A percentile compares a stretch with the other conserved stretches of the same genome.
phyloP scores from a whole-genome alignment of 2,329 filamentous ascomycete species.

The Cladosporium sp. region DNA sequence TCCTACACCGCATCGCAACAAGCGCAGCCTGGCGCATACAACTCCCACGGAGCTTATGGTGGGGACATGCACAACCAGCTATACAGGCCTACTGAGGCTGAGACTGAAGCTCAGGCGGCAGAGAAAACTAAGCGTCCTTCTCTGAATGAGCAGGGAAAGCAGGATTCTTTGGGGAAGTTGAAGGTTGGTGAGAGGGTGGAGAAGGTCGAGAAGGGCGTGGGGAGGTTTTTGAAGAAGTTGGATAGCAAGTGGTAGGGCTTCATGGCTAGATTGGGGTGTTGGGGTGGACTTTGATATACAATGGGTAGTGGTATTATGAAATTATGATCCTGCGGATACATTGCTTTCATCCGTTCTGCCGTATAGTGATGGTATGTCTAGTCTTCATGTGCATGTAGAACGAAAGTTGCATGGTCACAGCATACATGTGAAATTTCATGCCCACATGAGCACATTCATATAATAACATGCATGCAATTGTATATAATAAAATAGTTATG shows the following conservation, averaged over 20 bases:
- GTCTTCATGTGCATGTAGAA: no score
- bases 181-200: conserved; percentile 61
- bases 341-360: no score
- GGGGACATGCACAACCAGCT: conserved; percentile 59
- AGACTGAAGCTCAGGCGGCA: neutral
- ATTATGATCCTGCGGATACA: no score
- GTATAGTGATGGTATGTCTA: no score
- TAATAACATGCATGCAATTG: no score
- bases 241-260: conserved; percentile 45
- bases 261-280: no score
- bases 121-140: neutral
- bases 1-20: conserved; percentile 36
- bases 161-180: conserved; percentile 12
- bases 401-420: no score
- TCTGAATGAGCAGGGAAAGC: neutral
- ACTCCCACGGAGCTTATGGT: conserved; percentile 40
- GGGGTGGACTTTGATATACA: no score
- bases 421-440: no score
- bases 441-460: no score
- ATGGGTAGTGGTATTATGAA: no score
- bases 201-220: conserved; percentile 64
- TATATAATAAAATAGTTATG: no score
- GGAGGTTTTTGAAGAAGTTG: conserved; percentile 69
- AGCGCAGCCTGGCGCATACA: conserved; percentile 15
- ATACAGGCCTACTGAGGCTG: conserved; percentile 60